Base-by-base conservation (phyloP, 805 yeast species). In the Nakazawaea sp. region DNA sequence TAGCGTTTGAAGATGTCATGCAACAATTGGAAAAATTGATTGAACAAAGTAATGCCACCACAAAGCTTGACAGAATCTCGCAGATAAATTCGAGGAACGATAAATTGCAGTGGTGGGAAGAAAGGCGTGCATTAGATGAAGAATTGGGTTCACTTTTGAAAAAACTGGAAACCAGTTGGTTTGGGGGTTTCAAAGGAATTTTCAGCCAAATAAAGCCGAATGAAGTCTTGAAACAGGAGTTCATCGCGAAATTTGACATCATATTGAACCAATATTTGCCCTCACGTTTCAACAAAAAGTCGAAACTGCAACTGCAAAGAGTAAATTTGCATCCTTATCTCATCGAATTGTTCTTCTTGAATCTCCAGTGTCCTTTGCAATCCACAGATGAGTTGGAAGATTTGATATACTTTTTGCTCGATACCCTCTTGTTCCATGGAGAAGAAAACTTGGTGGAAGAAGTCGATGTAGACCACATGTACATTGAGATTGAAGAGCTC, bases 91-190 rank as follows among this genome's bases (percentile, higher is more conserved):
- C 86, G 0, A 66, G 70, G 31, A 80, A 76, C 29, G 81, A 78
- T 21, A 65, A 87, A 34, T 69, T 67, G 32, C 45, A 60, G 6
- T 90, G 97, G 96, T 92, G 97, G 95, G 66, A 67, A 28, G 60
- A 62, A 20, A 61, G 97, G 33, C 74, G 72, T 38, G 58, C 55
- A 0, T 59, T 88, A 13, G 96, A 90, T 53, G 53, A 61, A 8
- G 56, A 68, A 32, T 50, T 90, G 36, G 54, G 68, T 27, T 55
- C 54, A 2, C 55, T 88, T n/a, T 52, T 90, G n/a, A 48, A 53
- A 1, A 62, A 62, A 23, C 68, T 85, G 7, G 90, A 86, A 38
- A 53, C 55, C 17, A 59, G 62, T 38, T 85, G 96, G 89, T 59
- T 90, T 26, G 87, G 90, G 11, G 94, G 90, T 0, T 83, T 87